Evolutionary conservation across 169 alveolate species (phyloP), one percentile per base, ranked within the genome.

Genomic region (Cyclospora cayetanensis): DNA sequence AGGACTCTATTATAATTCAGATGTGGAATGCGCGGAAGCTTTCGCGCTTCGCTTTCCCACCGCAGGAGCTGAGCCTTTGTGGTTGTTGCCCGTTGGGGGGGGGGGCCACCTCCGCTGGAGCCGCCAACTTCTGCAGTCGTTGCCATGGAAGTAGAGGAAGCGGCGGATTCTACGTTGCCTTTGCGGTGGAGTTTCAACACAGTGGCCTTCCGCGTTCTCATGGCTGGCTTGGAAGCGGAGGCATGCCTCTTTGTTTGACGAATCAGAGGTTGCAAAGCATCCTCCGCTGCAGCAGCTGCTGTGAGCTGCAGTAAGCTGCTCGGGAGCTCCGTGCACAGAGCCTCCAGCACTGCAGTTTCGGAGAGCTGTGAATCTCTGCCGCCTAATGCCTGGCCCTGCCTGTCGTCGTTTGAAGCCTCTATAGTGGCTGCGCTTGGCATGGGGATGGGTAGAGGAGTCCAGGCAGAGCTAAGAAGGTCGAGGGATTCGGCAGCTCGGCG

Each of bases 1-100:
- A 89, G 93, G 31, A 89, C 93, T 46, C 93, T 50, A 52, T 89
- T 89, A 77, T 89, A 89, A 29, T 89, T 89, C 27, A 89, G 46
- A 65, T 89, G 93, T 11, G 93, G 93, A 77, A 89, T 72, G 29
- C 84, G 93, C 27, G 93, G 93, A 35, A 89, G 90, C 72, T 66
- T 70, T 34, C 84, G 42, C 18, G 93, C 93, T 50, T 72, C 90
- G 46, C 82, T 72, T 77, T 89, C 93, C 93, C 93, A 89, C 37
- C 84, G 46, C 80, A 66, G n/a, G 35, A 89, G 84, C 37, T 89
- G 93, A 22, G 80, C 84, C 39, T 89, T 77, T 29, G 91, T 68
- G 1, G 91, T 85, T 43, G 84, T 85, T 22, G 91, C 91, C n/a
- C 91, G 68, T 3, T 43, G 84, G 27, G 91, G 91, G 9, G 82